Base-by-base conservation (phyloP, 257 asterid genomes). In the Solanum sitiens region DNA sequence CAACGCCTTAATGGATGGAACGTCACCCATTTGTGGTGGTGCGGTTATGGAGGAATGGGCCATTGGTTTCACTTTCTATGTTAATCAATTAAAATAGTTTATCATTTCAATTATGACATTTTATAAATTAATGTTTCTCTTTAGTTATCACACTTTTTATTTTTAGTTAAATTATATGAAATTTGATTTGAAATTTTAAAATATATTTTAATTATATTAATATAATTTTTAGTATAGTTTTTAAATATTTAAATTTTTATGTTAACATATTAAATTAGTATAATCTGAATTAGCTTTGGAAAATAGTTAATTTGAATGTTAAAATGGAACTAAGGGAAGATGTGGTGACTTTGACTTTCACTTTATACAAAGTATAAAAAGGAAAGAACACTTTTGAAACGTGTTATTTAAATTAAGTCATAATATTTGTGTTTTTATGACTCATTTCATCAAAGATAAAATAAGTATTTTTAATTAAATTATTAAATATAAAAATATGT, bases 1-100 rank as follows among this genome's bases (percentile, higher is more conserved):
- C 70, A 82, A 50, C 86, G 86, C 86, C 44, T 27, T 80, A 80
- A 16, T 80, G 68, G 85, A 32, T 47, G 86, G 86, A 82, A 82
- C 45, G 30, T 30, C 32, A 82, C 70, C 86, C 68, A 80, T 27
- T 80, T 20, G 45, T 0, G 37, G 45, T 0, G 37, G 85, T 82
- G 70, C 44, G 2, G 70, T 82, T 30, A 10, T 50, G 45, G 86
- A 39, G 65, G 67, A 79, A 25, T 45, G 85, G 85, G 85, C 71
- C 86, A 50, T 20, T 82, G 42, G 27, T 15, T 82, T 32, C 45
- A 50, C 86, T 50, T 50, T 50, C 86, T 30, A 8, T 70, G 23
- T 70, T 30, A 30, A 30, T 70, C 76, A 70, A 70, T 30, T 70
- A 12, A 70, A 30, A 15, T 21, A 0, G 2, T 25, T 65, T 65